A percentile compares a stretch with the other conserved stretches of the same genome.
phyloP scores from a whole-genome alignment of 129 eudicot species.

The Centrapalus pauciflorus region DNA sequence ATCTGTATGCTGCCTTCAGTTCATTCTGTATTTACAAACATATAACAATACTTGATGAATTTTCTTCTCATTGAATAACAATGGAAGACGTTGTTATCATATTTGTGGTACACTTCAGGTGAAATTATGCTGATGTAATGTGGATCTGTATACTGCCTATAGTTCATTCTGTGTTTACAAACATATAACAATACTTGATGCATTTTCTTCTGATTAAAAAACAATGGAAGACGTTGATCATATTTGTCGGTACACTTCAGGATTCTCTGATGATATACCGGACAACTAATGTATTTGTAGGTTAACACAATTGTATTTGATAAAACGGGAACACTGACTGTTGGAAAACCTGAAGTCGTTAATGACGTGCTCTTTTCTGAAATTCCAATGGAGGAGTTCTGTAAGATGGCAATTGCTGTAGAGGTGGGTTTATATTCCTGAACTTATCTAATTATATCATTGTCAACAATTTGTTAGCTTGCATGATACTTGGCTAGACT shows the following conservation, averaged over 20 bases:
- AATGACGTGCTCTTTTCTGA: constrained; percentile 23
- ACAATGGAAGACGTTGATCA: not conserved
- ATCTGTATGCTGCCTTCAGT: not conserved
- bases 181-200: not conserved
- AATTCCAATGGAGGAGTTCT: constrained; percentile 28
- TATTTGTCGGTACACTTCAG: not conserved
- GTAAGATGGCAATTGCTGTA: constrained; percentile 27
- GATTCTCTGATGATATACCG: not conserved
- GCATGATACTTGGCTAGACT: not conserved
- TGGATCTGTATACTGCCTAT: too few species aligned
- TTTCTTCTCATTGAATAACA: not conserved
- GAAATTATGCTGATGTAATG: too few species aligned
- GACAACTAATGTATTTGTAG: constrained; percentile 8
- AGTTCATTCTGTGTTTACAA: not conserved
- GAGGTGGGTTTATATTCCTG: constrained; percentile 24
- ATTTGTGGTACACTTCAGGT: not conserved
- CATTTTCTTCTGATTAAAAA: not conserved
- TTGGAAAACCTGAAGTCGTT: constrained; percentile 38
- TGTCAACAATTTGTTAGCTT: not conserved
- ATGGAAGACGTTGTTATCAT: too few species aligned
- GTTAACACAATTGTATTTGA: constrained; percentile 38
- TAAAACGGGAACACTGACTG: constrained; percentile 38
- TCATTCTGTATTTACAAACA: not conserved
- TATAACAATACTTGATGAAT: not conserved
- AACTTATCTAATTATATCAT: constrained; percentile 9